phyloP scores from a whole-genome alignment of 192 early-diverging fungal species.

The Coemansia sp. region DNA sequence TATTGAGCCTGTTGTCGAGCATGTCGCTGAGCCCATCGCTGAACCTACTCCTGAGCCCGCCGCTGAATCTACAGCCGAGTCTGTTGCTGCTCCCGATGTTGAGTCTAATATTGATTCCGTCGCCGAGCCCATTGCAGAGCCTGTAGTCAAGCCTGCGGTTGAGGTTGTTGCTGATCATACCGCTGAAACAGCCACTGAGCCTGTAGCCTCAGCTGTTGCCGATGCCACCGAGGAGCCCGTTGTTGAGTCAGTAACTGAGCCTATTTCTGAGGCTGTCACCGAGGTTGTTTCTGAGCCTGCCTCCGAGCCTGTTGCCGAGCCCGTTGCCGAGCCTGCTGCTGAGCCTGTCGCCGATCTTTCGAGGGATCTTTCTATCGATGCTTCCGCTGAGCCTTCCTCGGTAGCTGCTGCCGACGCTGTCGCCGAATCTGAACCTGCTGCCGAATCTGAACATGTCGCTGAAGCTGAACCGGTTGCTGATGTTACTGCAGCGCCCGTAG shows the following conservation, averaged over 20 bases:
- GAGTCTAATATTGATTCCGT: not conserved
- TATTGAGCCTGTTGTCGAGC: not conserved
- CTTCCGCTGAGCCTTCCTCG: constrained; percentile 8
- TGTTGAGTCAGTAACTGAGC: not conserved
- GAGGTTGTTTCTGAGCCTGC: not conserved
- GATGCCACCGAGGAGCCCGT: not conserved
- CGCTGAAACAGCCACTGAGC: constrained; percentile 2
- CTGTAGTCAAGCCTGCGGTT: not conserved
- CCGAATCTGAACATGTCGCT: not conserved
- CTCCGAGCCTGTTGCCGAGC: not conserved
- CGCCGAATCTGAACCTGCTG: not conserved
- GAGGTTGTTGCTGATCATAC: not conserved
- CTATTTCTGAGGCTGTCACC: not conserved
- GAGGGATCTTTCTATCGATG: not conserved
- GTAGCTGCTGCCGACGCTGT: constrained; percentile 1
- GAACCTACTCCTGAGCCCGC: not conserved
- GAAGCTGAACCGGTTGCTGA: not conserved
- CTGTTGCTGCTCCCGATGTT: not conserved
- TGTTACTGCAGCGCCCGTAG: not conserved
- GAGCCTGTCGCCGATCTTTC: constrained; percentile 4
- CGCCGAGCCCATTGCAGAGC: not conserved
- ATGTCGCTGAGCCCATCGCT: not conserved
- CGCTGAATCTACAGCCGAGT: not conserved
- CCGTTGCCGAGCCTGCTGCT: constrained; percentile 7
- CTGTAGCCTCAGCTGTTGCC: not conserved